A percentile compares a stretch with the other conserved stretches of the same genome.
These are phyloP conservation scores for Panicum miliaceum DNA, from an alignment of 176 grass and related monocot genomes.

Conservation along the genomic window DNA sequence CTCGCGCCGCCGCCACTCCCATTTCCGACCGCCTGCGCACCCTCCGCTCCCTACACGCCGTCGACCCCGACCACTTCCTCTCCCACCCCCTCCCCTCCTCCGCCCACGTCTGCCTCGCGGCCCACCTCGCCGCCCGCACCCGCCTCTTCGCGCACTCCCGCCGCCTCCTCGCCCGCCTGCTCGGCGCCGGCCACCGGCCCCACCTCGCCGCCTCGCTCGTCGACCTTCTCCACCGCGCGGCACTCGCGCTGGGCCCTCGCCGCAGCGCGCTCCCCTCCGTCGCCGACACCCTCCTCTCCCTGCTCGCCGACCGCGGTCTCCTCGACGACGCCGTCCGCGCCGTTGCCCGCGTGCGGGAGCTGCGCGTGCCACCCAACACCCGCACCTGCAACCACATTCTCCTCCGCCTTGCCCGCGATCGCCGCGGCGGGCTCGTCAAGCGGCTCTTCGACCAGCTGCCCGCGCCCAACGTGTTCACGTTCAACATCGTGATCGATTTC, in stretches of 20 bases:
- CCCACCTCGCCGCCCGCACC: constrained; percentile 52
- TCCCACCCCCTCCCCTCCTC: constrained; percentile 51
- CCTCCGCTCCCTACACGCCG: constrained; percentile 39
- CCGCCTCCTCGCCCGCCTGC: constrained; percentile 49
- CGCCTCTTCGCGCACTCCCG: constrained; percentile 57
- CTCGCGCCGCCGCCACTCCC: constrained; percentile 9
- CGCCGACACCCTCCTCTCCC: constrained; percentile 48
- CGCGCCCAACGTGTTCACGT: constrained; percentile 76
- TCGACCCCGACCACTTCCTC: constrained; percentile 43
- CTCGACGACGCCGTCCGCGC: constrained; percentile 60
- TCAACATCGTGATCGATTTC: constrained; percentile 91
- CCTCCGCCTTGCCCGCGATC: constrained; percentile 55
- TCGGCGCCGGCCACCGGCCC: constrained; percentile 22
- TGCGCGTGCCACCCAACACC: constrained; percentile 67
- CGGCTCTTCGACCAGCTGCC: constrained; percentile 70
- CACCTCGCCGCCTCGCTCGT: constrained; percentile 53
- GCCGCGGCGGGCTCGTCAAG: constrained; percentile 38
- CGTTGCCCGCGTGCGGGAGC: constrained; percentile 62
- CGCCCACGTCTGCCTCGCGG: constrained; percentile 53
- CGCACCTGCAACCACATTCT: constrained; percentile 95
- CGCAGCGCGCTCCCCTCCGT: constrained; percentile 51
- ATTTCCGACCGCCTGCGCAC: constrained; percentile 45
- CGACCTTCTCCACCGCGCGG: constrained; percentile 51
- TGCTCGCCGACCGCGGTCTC: constrained; percentile 54
- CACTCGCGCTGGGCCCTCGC: constrained; percentile 34